These are phyloP conservation scores for Epichloe glyceriae DNA, from an alignment of 2,329 filamentous ascomycete species.

Conservation along the genomic window DNA sequence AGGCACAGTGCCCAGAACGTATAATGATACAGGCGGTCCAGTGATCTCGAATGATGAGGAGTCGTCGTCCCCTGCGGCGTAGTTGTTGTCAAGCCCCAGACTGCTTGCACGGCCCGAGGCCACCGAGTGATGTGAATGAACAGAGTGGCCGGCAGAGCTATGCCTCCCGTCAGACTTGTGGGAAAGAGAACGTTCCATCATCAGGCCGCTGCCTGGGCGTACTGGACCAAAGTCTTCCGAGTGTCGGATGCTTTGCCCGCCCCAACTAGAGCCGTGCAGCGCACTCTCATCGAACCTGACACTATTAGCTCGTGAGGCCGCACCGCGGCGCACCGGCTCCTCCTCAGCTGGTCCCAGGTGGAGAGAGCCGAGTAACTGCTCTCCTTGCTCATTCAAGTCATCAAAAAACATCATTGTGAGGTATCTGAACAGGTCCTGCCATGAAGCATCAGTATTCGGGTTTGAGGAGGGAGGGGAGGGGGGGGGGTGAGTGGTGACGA, in stretches of 20 bases:
- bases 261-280: slow-evolving; percentile 76
- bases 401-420: slow-evolving; percentile 81
- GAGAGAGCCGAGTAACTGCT: slow-evolving; percentile 65
- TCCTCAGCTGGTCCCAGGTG: slow-evolving; percentile 74
- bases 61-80: slow-evolving; percentile 45
- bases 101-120: slow-evolving; percentile 76
- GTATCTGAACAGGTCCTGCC: slow-evolving; percentile 65
- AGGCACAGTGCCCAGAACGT: slow-evolving; percentile 76
- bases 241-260: slow-evolving; percentile 61
- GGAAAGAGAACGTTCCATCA: slow-evolving; percentile 84
- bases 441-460: neutral
- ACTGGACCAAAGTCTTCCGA: slow-evolving; percentile 70
- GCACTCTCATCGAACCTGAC: slow-evolving; percentile 96
- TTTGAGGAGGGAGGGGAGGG: neutral
- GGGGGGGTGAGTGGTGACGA: neutral
- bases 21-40: slow-evolving; percentile 69
- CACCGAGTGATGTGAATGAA: slow-evolving; percentile 54
- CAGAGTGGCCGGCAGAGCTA: slow-evolving; percentile 80
- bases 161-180: slow-evolving; percentile 94
- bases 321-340: slow-evolving; percentile 70
- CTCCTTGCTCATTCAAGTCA: slow-evolving; percentile 76
- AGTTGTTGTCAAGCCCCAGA: slow-evolving; percentile 66
- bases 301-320: slow-evolving; percentile 86
- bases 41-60: slow-evolving; percentile 60
- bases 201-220: slow-evolving; percentile 67